Percentiles rank a stretch among this genome's conserved stretches.
Conservation (phyloP, 2,329 filamentous ascomycete genomes). For the Pleoardoris graminearum region DNA sequence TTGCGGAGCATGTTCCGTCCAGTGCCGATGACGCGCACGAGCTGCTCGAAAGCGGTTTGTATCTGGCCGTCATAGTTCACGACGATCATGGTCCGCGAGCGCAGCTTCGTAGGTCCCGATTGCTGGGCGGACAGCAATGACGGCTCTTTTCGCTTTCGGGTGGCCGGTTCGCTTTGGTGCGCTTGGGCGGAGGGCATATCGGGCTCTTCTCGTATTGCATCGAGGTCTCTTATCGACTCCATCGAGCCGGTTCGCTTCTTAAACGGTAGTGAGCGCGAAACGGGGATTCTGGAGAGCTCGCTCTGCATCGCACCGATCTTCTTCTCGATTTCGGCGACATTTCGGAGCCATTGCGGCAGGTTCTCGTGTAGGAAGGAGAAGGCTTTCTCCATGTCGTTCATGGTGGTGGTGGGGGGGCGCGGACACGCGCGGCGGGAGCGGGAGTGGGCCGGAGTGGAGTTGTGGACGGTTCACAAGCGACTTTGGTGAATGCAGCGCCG, state of each 20-base stretch:
- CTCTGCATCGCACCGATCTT: slow-evolving; percentile 42
- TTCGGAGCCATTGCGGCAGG: slow-evolving; percentile 44
- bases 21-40: slow-evolving; percentile 79
- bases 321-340: slow-evolving; percentile 35
- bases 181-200: slow-evolving; percentile 15
- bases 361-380: slow-evolving; percentile 45
- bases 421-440: neutral
- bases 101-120: slow-evolving; percentile 59
- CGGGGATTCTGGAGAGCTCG: slow-evolving; percentile 35
- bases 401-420: slow-evolving; percentile 18
- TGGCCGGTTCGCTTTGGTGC: slow-evolving; percentile 23
- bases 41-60: slow-evolving; percentile 77
- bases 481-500: slow-evolving; percentile 1
- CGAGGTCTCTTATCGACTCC: slow-evolving; percentile 43
- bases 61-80: slow-evolving; percentile 93
- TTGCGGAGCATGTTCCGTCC: slow-evolving; percentile 84
- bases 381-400: slow-evolving; percentile 45
- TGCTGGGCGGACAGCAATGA: slow-evolving; percentile 46
- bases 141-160: slow-evolving; percentile 49
- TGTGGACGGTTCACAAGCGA: neutral
- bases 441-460: slow-evolving; percentile 1
- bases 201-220: slow-evolving; percentile 26
- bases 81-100: slow-evolving; percentile 74
- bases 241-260: slow-evolving; percentile 41
- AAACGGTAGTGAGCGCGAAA: slow-evolving; percentile 30